phyloP scores from a whole-genome alignment of 345 rosid genomes.

The Geranium rotundifolium region DNA sequence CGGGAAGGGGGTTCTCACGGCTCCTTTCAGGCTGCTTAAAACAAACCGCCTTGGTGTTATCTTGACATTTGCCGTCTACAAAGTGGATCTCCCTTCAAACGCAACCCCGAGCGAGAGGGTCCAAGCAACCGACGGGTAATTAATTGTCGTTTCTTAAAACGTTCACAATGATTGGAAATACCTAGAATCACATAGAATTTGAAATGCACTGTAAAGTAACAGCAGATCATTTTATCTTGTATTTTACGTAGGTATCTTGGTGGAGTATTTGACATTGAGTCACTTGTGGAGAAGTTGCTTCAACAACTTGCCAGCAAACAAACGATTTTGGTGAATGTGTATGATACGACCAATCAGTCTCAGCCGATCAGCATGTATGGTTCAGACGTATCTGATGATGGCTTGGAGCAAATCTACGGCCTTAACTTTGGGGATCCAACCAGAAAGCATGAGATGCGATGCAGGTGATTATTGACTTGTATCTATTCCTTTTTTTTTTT shows the following conservation, averaged over 20 bases:
- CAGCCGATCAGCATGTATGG: slow-evolving; percentile 92
- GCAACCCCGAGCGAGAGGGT: slow-evolving; percentile 75
- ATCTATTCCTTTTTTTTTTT: too few relatives aligned
- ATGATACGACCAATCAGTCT: slow-evolving; percentile 59
- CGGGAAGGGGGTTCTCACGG: slow-evolving; percentile 90
- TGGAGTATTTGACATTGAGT: slow-evolving; percentile 83
- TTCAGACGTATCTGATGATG: slow-evolving; percentile 44
- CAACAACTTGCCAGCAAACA: slow-evolving; percentile 97
- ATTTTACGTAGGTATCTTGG: slow-evolving; percentile 66
- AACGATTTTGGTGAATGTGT: slow-evolving; percentile 80
- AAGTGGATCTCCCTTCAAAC: slow-evolving; percentile 63
- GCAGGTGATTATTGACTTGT: slow-evolving; percentile 45
- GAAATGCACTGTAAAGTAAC: too few relatives aligned
- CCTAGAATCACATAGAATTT: too few relatives aligned
- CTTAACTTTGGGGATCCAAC: slow-evolving; percentile 93
- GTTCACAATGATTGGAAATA: too few relatives aligned
- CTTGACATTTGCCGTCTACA: slow-evolving; percentile 88
- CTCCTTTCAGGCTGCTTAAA: slow-evolving; percentile 84
- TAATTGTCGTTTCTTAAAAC: slow-evolving; percentile 5
- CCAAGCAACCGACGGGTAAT: slow-evolving; percentile 78
- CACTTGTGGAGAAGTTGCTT: slow-evolving; percentile 85
- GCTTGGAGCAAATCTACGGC: slow-evolving; percentile 46
- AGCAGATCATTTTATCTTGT: too few relatives aligned
- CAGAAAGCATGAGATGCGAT: slow-evolving; percentile 90
- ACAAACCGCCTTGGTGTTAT: slow-evolving; percentile 91